phyloP scores from a whole-genome alignment of 148 eudicot genomes.

The Chenopodium berlandieri region DNA sequence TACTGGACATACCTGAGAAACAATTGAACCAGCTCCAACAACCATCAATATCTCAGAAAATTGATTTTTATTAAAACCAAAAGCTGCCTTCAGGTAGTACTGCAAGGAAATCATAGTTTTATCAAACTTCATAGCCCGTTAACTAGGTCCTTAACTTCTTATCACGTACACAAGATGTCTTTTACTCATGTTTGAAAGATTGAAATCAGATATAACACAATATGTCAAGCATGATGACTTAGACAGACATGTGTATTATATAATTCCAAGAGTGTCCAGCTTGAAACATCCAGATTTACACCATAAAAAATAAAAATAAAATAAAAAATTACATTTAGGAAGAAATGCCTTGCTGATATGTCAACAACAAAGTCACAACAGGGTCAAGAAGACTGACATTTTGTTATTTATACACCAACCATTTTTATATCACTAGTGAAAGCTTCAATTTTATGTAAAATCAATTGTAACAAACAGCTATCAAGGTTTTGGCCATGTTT shows the following conservation, averaged over 20 bases:
- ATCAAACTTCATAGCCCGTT: neutral
- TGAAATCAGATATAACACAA: neutral
- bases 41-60: conserved; percentile 76
- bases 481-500: neutral
- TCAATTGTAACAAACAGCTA: neutral
- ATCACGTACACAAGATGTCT: neutral
- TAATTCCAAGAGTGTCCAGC: neutral
- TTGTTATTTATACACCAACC: neutral
- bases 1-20: conserved; percentile 62
- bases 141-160: neutral
- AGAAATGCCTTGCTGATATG: neutral
- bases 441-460: neutral
- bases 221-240: neutral
- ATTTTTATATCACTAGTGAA: neutral
- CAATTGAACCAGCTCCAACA: conserved; percentile 85
- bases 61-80: conserved; percentile 83
- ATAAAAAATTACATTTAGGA: neutral
- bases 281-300: neutral
- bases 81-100: conserved; percentile 86
- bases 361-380: neutral
- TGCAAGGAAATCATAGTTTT: conserved; percentile 30
- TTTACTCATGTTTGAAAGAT: neutral
- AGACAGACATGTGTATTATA: neutral
- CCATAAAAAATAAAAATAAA: neutral
- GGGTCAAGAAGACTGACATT: neutral